Evolutionary conservation across 306 rosid genomes (phyloP), one percentile per base, ranked within the genome.

Genomic region (Lablab purpureus): DNA sequence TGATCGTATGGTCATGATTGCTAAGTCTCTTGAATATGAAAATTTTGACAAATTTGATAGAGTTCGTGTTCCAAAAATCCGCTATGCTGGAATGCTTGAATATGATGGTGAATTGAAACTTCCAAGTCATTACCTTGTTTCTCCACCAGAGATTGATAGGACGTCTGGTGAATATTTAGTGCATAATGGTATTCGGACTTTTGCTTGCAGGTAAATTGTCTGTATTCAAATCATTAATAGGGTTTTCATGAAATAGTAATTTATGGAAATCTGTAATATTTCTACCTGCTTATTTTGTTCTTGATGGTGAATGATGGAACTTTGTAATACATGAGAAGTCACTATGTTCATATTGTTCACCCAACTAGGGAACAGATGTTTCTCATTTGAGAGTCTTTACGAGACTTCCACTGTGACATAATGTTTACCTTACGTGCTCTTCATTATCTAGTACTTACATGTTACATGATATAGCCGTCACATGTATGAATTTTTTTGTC

Each of bases 81-180:
- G 58, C 54, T 96, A 93, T 78, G 97, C 98, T 84, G 99, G 99
- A 62, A 93, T 96, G 99, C 98, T 96, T 75, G 91, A 93, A 81
- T 96, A 96, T 83, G 99, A 96, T 49, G 99, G 99, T 69, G 98
- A 96, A 84, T 81, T 96, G 94, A 91, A 93, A 91, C 96, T 96
- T 76, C 99, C 99, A 34, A 87, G 59, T 76, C 88, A 78, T 28
- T 96, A 96, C 91, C 98, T 96, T 84, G 99, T 96, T 69, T 84
- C 92, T 27, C 99, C 99, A 51, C 99, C 99, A 28, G 96, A 90
- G 86, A 96, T 96, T 5, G 99, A 96, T 0, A 90, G 98, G 90
- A 96, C 99, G 28, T 96, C 99, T 74, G 99, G 99, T 67, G 99
- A 96, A 93, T 96, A 93, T 87, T 86, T 96, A 21, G 97, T 91